phyloP scores from a whole-genome alignment of 495 filamentous ascomycete genomes.

The Penicillium waksmanii region DNA sequence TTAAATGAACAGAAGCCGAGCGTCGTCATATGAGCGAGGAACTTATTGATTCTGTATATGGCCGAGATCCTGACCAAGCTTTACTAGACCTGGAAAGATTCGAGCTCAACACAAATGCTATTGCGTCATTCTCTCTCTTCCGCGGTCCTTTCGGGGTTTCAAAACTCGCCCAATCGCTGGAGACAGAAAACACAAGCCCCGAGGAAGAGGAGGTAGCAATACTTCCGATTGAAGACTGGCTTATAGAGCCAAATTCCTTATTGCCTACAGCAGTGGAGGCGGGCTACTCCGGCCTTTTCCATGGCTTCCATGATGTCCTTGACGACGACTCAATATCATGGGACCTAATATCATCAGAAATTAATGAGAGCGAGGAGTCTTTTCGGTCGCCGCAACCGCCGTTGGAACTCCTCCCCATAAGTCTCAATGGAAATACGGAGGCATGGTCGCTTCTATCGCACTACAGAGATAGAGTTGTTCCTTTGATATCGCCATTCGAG shows the following conservation, averaged over 20 bases:
- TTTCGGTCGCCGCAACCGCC: neutral
- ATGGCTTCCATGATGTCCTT: neutral
- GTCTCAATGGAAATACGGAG: constrained; percentile 5
- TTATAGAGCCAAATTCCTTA: neutral
- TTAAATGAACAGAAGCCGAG: constrained; percentile 18
- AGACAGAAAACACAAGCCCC: neutral
- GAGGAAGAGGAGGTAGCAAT: neutral
- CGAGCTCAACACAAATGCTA: neutral
- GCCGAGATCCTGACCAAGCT: constrained; percentile 10
- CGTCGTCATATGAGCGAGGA: constrained; percentile 21
- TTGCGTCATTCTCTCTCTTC: constrained; percentile 10
- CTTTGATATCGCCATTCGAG: constrained; percentile 22
- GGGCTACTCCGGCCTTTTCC: neutral
- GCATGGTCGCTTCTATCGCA: constrained; percentile 27
- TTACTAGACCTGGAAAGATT: constrained; percentile 21
- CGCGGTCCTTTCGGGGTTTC: constrained; percentile 26
- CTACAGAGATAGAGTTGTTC: constrained; percentile 25
- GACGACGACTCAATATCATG: neutral
- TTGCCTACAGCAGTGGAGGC: neutral
- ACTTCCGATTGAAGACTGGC: constrained; percentile 11
- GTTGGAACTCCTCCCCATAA: neutral
- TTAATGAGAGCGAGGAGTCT: neutral
- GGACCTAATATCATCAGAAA: neutral
- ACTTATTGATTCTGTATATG: constrained; percentile 6
- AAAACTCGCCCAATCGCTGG: neutral